These are phyloP conservation scores for Telfairia occidentalis DNA, from an alignment of 331 rosid species.

Conservation along the genomic window DNA sequence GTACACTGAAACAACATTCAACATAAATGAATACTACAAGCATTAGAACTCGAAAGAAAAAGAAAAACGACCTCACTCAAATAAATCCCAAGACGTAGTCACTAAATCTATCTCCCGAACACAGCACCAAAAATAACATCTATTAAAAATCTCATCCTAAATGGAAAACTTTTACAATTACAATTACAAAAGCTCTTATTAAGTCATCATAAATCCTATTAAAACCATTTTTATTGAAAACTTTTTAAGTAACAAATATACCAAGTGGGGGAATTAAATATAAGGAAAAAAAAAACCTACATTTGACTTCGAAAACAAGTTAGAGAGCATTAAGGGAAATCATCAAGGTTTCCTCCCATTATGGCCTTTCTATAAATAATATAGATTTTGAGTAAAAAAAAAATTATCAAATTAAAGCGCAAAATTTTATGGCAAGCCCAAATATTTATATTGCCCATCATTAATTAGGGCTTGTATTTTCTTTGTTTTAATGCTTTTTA, in stretches of 20 bases:
- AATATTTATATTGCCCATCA: background rate
- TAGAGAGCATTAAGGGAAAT: background rate
- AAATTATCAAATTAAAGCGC: background rate
- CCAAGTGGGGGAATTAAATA: constrained; percentile 3
- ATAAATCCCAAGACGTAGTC: too few relatives aligned
- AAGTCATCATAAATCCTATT: background rate
- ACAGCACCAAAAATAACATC: too few relatives aligned
- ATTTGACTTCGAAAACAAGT: background rate
- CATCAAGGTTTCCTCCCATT: constrained; percentile 1
- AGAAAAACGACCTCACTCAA: too few relatives aligned
- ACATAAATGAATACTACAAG: too few relatives aligned
- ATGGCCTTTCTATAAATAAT: background rate
- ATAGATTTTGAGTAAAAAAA: background rate
- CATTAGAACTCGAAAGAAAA: too few relatives aligned
- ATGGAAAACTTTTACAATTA: too few relatives aligned
- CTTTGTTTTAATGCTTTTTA: background rate
- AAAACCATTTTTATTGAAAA: background rate
- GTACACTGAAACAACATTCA: too few relatives aligned
- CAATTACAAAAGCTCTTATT: background rate
- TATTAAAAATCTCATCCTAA: too few relatives aligned
- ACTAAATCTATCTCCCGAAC: too few relatives aligned
- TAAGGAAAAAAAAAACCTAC: background rate
- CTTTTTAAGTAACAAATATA: background rate
- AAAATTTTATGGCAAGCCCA: background rate
- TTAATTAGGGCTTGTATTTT: too few relatives aligned